Conservation (phyloP, 2,329 filamentous ascomycete genomes). For the Didymosphaeria variabile region DNA sequence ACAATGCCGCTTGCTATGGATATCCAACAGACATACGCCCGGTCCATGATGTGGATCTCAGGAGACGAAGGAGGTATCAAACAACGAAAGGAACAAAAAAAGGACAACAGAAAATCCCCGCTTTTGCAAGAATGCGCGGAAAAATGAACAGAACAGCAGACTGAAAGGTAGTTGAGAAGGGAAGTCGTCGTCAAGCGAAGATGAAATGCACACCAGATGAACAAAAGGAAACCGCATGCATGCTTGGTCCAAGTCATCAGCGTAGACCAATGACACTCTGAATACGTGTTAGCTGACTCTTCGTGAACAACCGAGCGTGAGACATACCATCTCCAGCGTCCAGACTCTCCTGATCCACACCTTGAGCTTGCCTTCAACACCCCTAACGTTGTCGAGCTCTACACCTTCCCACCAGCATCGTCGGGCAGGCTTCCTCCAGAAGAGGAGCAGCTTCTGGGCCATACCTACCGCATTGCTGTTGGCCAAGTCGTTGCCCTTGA, state of each 20-base stretch:
- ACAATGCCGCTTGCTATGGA: slow-evolving; percentile 25
- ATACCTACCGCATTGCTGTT: slow-evolving; percentile 87
- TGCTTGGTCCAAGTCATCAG: slow-evolving; percentile 48
- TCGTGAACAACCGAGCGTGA: neutral
- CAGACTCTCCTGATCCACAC: slow-evolving; percentile 98
- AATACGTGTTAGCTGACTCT: slow-evolving; percentile 24
- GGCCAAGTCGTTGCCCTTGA: slow-evolving; percentile 77
- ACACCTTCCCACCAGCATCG: slow-evolving; percentile 99
- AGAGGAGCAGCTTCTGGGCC: slow-evolving; percentile 96
- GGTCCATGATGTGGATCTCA: slow-evolving; percentile 9
- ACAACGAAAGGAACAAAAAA: slow-evolving; percentile 16
- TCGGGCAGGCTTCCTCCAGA: slow-evolving; percentile 96
- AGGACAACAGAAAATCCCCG: slow-evolving; percentile 10
- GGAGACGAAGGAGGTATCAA: slow-evolving; percentile 39
- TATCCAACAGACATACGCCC: slow-evolving; percentile 32
- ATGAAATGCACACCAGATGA: neutral
- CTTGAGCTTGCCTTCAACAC: slow-evolving; percentile 90
- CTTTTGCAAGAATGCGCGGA: slow-evolving; percentile 18
- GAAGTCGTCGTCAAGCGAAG: neutral
- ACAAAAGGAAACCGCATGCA: slow-evolving; percentile 7
- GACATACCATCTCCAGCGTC: slow-evolving; percentile 88
- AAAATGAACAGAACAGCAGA: neutral
- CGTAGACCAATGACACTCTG: slow-evolving; percentile 87
- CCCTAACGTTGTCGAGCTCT: slow-evolving; percentile 87
- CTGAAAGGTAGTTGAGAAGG: neutral